These are phyloP conservation scores for Naganishia onofrii DNA, from an alignment of 768 basidiomycete genomes.

Conservation along the genomic window DNA sequence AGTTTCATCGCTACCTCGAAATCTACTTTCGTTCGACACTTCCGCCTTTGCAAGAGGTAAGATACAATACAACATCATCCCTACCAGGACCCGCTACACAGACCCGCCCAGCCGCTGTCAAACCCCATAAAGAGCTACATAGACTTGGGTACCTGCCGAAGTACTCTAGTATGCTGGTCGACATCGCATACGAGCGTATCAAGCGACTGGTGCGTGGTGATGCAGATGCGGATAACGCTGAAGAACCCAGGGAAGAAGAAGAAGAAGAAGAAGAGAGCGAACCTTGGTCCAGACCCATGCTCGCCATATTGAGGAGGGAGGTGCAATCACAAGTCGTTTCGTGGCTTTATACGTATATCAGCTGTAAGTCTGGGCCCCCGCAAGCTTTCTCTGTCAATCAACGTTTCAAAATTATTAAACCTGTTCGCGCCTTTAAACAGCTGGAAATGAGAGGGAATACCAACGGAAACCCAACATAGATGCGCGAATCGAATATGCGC, in stretches of 20 bases:
- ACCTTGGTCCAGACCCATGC: slow-evolving; percentile 44
- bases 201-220: slow-evolving; percentile 67
- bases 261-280: slow-evolving; percentile 65
- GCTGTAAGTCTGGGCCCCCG: not conserved
- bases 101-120: slow-evolving; percentile 32
- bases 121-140: slow-evolving; percentile 37
- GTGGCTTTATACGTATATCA: slow-evolving; percentile 23
- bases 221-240: slow-evolving; percentile 48
- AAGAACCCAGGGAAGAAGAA: slow-evolving; percentile 49
- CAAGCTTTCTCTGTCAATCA: not conserved
- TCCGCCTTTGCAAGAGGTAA: slow-evolving; percentile 31
- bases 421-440: slow-evolving; percentile 24
- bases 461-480: slow-evolving; percentile 63
- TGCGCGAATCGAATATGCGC: slow-evolving; percentile 84
- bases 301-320: slow-evolving; percentile 59
- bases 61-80: slow-evolving; percentile 27
- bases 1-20: slow-evolving; percentile 41
- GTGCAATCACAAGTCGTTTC: slow-evolving; percentile 53
- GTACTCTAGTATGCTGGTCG: slow-evolving; percentile 61
- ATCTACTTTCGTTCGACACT: slow-evolving; percentile 41
- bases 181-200: slow-evolving; percentile 81
- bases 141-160: slow-evolving; percentile 42
- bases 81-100: too few relatives aligned
- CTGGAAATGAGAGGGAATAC: slow-evolving; percentile 52
- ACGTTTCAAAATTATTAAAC: not conserved